phyloP scores from a whole-genome alignment of 192 early-diverging fungal genomes.

The Coemansia furcata region DNA sequence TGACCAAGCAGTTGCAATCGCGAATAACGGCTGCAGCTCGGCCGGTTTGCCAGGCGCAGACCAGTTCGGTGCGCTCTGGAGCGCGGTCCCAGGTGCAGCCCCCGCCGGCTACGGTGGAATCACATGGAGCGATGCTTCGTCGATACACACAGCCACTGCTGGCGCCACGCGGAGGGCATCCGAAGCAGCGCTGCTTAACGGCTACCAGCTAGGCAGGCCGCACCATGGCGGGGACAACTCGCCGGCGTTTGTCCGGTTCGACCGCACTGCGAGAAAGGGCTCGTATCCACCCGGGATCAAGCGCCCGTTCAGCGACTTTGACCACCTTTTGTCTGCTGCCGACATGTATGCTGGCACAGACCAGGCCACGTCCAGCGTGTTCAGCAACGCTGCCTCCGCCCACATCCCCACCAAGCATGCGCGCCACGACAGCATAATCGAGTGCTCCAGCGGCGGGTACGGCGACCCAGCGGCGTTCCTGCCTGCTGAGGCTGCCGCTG shows the following conservation, averaged over 20 bases:
- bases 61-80: neutral
- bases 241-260: neutral
- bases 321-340: constrained; percentile 36
- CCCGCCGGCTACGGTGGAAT: constrained; percentile 3
- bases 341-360: constrained; percentile 30
- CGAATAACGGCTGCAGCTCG: neutral
- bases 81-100: neutral
- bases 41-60: neutral
- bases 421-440: constrained; percentile 30
- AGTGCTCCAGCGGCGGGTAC: neutral
- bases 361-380: constrained; percentile 4
- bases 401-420: constrained; percentile 25
- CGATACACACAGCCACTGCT: neutral
- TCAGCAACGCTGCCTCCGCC: constrained; percentile 6
- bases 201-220: constrained; percentile 32
- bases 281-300: constrained; percentile 39
- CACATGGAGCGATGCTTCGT: constrained; percentile 7
- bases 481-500: constrained; percentile 13
- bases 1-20: neutral
- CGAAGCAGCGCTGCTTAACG: constrained; percentile 11
- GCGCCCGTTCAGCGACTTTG: constrained; percentile 45
- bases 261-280: constrained; percentile 9
- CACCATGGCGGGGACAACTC: neutral
- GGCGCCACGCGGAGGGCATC: constrained; percentile 10
- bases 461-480: neutral